phyloP scores from a whole-genome alignment of 768 basidiomycete species.

The Tulasnella sp. region DNA sequence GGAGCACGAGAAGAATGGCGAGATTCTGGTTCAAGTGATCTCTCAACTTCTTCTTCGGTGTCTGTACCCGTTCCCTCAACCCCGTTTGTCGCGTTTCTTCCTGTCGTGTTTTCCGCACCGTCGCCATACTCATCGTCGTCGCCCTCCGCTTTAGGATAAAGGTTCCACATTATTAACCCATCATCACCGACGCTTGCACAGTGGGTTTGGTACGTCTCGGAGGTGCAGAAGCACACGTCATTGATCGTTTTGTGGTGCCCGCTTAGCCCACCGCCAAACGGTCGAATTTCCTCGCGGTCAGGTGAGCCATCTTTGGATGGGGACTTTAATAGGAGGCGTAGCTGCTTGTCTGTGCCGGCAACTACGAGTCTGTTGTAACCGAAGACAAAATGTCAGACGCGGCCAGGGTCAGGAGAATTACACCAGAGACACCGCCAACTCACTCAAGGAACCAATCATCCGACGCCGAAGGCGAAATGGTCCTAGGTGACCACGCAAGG shows the following conservation, averaged over 20 bases:
- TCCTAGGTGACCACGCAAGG: constrained; percentile 70
- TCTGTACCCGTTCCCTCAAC: constrained; percentile 10
- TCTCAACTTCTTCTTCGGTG: constrained; percentile 26
- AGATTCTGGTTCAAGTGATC: constrained; percentile 31
- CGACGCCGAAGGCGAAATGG: constrained; percentile 55
- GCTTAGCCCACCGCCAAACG: constrained; percentile 75
- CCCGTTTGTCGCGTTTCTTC: neutral
- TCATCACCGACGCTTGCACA: constrained; percentile 56
- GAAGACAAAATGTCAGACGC: constrained; percentile 10
- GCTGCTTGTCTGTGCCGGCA: constrained; percentile 63
- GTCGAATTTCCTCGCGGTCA: constrained; percentile 53
- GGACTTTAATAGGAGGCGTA: constrained; percentile 65
- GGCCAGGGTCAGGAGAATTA: constrained; percentile 9
- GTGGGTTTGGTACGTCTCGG: constrained; percentile 65
- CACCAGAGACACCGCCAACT: constrained; percentile 33
- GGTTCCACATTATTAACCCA: constrained; percentile 68
- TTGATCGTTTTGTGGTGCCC: constrained; percentile 77
- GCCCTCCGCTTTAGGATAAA: constrained; percentile 47
- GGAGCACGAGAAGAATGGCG: constrained; percentile 44
- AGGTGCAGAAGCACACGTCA: constrained; percentile 72
- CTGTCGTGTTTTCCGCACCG: neutral
- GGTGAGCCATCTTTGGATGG: constrained; percentile 30
- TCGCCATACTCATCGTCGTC: constrained; percentile 19
- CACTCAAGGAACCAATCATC: constrained; percentile 74
- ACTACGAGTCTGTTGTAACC: constrained; percentile 54